Evolutionary conservation across 2,329 filamentous ascomycete genomes (phyloP).

Genomic region (Neodidymelliopsis sp.): DNA sequence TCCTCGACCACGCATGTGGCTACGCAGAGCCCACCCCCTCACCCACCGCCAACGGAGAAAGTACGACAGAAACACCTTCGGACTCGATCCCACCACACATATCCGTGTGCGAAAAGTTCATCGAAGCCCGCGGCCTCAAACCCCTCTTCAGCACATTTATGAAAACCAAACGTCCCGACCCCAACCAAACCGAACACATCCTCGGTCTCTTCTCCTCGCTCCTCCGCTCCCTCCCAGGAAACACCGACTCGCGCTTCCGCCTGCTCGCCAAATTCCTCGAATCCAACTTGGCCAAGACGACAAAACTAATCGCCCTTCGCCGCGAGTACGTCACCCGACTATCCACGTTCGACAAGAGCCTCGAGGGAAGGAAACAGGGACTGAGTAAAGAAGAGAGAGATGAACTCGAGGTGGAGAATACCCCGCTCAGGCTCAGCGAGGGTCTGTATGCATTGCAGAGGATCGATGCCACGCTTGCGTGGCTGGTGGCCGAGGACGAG

Average conservation of each 20-base stretch:
- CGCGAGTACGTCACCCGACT: conserved; percentile 73
- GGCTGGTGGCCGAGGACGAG: conserved; percentile 88
- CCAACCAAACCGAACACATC: conserved; percentile 76
- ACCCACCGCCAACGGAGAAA: background rate
- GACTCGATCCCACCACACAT: conserved; percentile 34
- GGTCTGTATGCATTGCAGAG: conserved; percentile 85
- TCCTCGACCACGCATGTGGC: conserved; percentile 82
- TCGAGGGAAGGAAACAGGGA: conserved; percentile 64
- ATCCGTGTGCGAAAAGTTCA: conserved; percentile 75
- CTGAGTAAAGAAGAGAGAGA: conserved; percentile 67
- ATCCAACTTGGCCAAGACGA: conserved; percentile 87
- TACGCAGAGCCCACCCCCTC: conserved; percentile 52
- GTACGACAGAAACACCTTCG: background rate
- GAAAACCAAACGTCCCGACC: conserved; percentile 81
- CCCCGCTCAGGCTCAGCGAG: conserved; percentile 79
- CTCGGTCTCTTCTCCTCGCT: conserved; percentile 85
- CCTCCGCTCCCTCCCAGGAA: conserved; percentile 78
- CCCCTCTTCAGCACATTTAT: conserved; percentile 86
- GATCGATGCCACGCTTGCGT: conserved; percentile 84
- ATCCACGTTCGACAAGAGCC: conserved; percentile 67
- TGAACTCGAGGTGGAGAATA: conserved; percentile 72
- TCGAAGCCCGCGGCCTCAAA: conserved; percentile 86
- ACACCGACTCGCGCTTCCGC: conserved; percentile 80
- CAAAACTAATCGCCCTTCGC: conserved; percentile 74
- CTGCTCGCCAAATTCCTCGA: conserved; percentile 94